phyloP scores from a whole-genome alignment of 179 eudicot species.

The Dionaea muscipula region DNA sequence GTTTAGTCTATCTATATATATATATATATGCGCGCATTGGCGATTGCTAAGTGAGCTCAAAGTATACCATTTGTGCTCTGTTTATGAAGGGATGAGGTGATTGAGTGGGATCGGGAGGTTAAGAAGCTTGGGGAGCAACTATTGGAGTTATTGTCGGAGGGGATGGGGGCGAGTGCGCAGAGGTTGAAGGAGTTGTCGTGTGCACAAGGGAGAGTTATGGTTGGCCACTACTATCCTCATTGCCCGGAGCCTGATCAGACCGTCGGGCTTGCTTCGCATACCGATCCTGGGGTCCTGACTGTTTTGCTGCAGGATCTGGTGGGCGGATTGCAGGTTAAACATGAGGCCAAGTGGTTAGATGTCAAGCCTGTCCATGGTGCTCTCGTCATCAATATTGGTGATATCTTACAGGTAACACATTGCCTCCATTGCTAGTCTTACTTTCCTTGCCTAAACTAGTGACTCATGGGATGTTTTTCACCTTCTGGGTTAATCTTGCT shows the following conservation, averaged over 20 bases:
- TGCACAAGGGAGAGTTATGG: slow-evolving; percentile 35
- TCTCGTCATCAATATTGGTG: slow-evolving; percentile 59
- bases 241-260: slow-evolving; percentile 66
- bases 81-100: slow-evolving; percentile 19
- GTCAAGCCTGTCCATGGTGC: slow-evolving; percentile 53
- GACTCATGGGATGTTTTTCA: too few species aligned
- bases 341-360: slow-evolving; percentile 42
- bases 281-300: slow-evolving; percentile 62
- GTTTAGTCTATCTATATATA: too few species aligned
- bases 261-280: slow-evolving; percentile 41
- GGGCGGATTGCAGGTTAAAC: slow-evolving; percentile 55
- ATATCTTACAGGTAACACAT: slow-evolving; percentile 52
- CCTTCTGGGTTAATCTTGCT: too few species aligned
- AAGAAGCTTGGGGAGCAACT: slow-evolving; percentile 25
- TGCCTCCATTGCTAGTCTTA: not conserved
- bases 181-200: slow-evolving; percentile 43
- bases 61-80: not conserved
- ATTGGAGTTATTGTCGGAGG: slow-evolving; percentile 41
- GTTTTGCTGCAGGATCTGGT: slow-evolving; percentile 56
- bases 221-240: slow-evolving; percentile 49
- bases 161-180: slow-evolving; percentile 31
- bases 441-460: too few species aligned
- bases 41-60: too few species aligned
- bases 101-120: slow-evolving; percentile 47
- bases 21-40: too few species aligned